Conservation (phyloP, 208 protist species). For the Phytomonas sp. region DNA sequence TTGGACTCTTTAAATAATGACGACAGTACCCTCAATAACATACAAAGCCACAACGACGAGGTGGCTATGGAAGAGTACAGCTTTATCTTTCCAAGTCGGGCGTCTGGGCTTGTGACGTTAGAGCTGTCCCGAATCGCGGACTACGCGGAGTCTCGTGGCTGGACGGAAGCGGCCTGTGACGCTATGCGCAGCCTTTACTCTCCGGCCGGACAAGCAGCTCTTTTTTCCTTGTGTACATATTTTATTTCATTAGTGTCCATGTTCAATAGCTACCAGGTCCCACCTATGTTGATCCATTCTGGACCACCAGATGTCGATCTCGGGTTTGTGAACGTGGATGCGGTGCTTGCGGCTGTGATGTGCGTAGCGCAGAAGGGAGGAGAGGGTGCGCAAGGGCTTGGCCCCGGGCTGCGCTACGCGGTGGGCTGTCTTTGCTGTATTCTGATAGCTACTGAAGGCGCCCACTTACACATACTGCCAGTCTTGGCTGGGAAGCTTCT, state of each 20-base stretch:
- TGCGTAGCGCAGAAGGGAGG: slow-evolving; percentile 13
- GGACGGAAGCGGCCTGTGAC: background rate
- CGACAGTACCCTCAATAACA: background rate
- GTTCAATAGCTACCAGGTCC: slow-evolving; percentile 41
- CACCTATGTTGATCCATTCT: slow-evolving; percentile 6
- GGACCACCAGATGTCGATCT: background rate
- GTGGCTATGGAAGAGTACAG: background rate
- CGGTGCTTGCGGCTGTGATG: slow-evolving; percentile 27
- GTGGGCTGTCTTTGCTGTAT: slow-evolving; percentile 52
- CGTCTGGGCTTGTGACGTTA: background rate
- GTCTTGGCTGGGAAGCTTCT: slow-evolving; percentile 29
- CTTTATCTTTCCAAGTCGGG: background rate
- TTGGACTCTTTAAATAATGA: slow-evolving; percentile 41
- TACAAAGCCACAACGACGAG: background rate
- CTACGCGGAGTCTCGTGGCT: slow-evolving; percentile 1
- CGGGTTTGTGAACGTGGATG: slow-evolving; percentile 15
- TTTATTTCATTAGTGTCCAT: background rate
- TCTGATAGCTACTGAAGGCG: slow-evolving; percentile 18
- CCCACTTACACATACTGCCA: slow-evolving; percentile 10
- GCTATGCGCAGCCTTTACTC: background rate
- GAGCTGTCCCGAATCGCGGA: background rate
- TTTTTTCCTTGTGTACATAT: background rate
- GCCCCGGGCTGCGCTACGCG: slow-evolving; percentile 48
- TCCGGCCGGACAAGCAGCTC: background rate
- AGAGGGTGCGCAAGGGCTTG: slow-evolving; percentile 18